A percentile compares a stretch with the other conserved stretches of the same genome.
phyloP scores from a whole-genome alignment of 2,329 filamentous ascomycete species.

The Fusarium sp. region DNA sequence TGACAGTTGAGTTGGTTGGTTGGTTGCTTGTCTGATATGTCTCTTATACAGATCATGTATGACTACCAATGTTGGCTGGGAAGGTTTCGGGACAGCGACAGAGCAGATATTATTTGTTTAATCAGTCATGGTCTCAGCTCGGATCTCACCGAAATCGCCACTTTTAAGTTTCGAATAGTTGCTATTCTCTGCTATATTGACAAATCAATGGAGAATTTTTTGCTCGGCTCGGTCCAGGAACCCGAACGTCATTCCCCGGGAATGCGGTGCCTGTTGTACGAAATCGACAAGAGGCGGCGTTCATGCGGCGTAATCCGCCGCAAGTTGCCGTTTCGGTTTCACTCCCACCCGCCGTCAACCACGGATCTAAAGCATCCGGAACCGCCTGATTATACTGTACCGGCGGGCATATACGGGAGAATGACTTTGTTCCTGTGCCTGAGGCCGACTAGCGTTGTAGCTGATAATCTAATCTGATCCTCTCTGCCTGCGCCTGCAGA shows the following conservation, averaged over 20 bases:
- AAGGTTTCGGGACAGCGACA: constrained; percentile 28
- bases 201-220: neutral
- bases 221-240: constrained; percentile 1
- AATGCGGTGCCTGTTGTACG: neutral
- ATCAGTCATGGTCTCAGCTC: constrained; percentile 12
- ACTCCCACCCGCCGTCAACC: neutral
- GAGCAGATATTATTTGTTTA: constrained; percentile 40
- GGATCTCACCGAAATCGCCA: neutral
- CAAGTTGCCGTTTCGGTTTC: constrained; percentile 10
- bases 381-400: constrained; percentile 6
- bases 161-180: neutral
- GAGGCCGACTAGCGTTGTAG: neutral
- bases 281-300: neutral
- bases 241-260: neutral
- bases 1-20: constrained; percentile 4
- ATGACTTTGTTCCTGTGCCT: neutral
- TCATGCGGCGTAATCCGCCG: neutral
- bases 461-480: constrained; percentile 42
- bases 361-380: constrained; percentile 11
- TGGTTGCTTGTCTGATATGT: constrained; percentile 6
- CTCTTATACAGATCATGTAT: constrained; percentile 24
- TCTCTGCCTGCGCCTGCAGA: neutral
- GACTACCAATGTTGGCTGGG: constrained; percentile 22
- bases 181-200: neutral
- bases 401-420: constrained; percentile 1